phyloP scores from a whole-genome alignment of 2,329 filamentous ascomycete species.

The Uncinocarpus reesii region DNA sequence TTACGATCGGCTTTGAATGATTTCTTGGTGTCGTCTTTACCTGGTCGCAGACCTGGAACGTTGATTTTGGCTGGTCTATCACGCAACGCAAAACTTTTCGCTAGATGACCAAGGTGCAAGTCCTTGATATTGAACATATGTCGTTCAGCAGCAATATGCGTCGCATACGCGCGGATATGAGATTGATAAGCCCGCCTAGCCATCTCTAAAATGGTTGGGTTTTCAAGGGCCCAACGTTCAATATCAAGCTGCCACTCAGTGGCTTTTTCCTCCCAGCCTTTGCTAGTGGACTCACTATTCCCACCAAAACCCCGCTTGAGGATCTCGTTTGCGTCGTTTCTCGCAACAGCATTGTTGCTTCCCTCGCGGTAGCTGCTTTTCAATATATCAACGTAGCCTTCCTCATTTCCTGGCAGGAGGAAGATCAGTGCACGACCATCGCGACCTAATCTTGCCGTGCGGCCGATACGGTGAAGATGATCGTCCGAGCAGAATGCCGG shows the following conservation, averaged over 20 bases:
- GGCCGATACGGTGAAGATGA: slow-evolving; percentile 86
- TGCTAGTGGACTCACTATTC: slow-evolving; percentile 31
- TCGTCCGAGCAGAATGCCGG: slow-evolving; percentile 88
- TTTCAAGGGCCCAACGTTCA: slow-evolving; percentile 55
- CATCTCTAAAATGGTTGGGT: slow-evolving; percentile 62
- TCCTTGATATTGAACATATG: slow-evolving; percentile 83
- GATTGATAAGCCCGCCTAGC: slow-evolving; percentile 80
- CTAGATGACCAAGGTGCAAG: slow-evolving; percentile 82
- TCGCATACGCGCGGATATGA: slow-evolving; percentile 89
- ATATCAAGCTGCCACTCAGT: slow-evolving; percentile 58
- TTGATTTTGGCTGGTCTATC: slow-evolving; percentile 77
- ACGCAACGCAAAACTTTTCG: slow-evolving; percentile 83
- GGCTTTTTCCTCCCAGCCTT: slow-evolving; percentile 54
- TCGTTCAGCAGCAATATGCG: slow-evolving; percentile 77
- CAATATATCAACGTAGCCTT: slow-evolving; percentile 74
- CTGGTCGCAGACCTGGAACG: slow-evolving; percentile 41
- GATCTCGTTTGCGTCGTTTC: slow-evolving; percentile 55
- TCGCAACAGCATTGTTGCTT: slow-evolving; percentile 52
- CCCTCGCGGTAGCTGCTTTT: slow-evolving; percentile 57
- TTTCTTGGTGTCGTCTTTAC: slow-evolving; percentile 38
- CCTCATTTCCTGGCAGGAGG: slow-evolving; percentile 80
- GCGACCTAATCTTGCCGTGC: slow-evolving; percentile 84
- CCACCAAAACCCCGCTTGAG: slow-evolving; percentile 54
- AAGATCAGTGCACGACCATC: slow-evolving; percentile 81
- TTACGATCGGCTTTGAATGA: slow-evolving; percentile 38